A percentile compares a stretch with the other conserved stretches of the same genome.
Evolutionary conservation across 2,329 filamentous ascomycete species (phyloP).

Genomic region (Elsinoe batatas): DNA sequence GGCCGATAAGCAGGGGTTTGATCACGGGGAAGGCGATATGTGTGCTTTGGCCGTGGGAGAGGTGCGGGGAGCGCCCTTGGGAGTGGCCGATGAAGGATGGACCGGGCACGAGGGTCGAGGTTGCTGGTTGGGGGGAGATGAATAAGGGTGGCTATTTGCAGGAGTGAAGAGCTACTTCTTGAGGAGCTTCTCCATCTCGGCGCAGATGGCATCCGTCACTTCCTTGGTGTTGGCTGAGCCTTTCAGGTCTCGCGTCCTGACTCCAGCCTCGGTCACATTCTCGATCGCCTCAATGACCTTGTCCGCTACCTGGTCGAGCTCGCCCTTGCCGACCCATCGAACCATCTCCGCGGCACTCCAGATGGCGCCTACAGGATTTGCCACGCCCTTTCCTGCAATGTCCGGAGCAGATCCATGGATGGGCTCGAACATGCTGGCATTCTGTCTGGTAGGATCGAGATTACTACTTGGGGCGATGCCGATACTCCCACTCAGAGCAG

Average conservation of each 20-base stretch:
- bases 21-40: constrained; percentile 65
- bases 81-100: constrained; percentile 44
- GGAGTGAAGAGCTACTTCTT: constrained; percentile 17
- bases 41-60: constrained; percentile 58
- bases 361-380: constrained; percentile 56
- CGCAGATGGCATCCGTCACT: constrained; percentile 49
- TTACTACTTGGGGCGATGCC: constrained; percentile 60
- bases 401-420: constrained; percentile 53
- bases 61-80: constrained; percentile 42
- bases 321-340: constrained; percentile 46
- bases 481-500: constrained; percentile 55
- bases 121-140: background rate
- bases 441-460: constrained; percentile 50
- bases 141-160: background rate
- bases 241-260: constrained; percentile 52
- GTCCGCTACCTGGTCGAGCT: constrained; percentile 45
- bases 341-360: constrained; percentile 64
- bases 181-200: constrained; percentile 40
- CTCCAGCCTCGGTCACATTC: constrained; percentile 45
- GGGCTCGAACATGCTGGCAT: constrained; percentile 51
- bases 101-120: constrained; percentile 32
- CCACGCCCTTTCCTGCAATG: constrained; percentile 53
- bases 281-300: constrained; percentile 51
- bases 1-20: constrained; percentile 57
- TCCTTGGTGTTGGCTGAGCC: constrained; percentile 47